phyloP scores from a whole-genome alignment of 2,329 filamentous ascomycete genomes.

The Aspergillus awamori region DNA sequence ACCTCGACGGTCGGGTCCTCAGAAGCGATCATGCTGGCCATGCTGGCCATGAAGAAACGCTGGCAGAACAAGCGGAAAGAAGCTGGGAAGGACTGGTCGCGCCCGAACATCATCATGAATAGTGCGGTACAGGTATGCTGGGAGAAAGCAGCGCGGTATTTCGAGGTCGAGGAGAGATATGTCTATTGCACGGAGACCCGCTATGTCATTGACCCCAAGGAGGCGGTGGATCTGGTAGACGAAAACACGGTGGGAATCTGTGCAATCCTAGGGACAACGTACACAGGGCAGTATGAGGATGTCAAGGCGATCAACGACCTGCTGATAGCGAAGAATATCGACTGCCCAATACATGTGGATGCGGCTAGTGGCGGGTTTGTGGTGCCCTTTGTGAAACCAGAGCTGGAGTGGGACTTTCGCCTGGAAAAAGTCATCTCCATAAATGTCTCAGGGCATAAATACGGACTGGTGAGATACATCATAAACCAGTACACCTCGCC shows the following conservation, averaged over 20 bases:
- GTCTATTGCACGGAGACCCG: conserved; percentile 57
- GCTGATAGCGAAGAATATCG: conserved; percentile 54
- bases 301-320: conserved; percentile 69
- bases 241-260: conserved; percentile 79
- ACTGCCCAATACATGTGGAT: conserved; percentile 59
- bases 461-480: conserved; percentile 49
- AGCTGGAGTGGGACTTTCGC: conserved; percentile 33
- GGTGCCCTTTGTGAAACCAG: conserved; percentile 45
- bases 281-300: conserved; percentile 74
- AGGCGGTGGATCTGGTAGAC: conserved; percentile 68
- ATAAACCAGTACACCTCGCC: background rate
- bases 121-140: conserved; percentile 72
- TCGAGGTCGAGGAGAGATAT: conserved; percentile 64
- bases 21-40: conserved; percentile 71
- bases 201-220: conserved; percentile 66
- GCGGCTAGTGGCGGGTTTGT: conserved; percentile 49
- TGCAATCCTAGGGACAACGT: conserved; percentile 71
- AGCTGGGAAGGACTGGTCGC: conserved; percentile 63
- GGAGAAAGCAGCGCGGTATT: conserved; percentile 74
- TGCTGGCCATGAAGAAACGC: conserved; percentile 72
- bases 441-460: conserved; percentile 58
- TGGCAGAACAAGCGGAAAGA: conserved; percentile 67
- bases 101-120: conserved; percentile 75
- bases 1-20: conserved; percentile 71
- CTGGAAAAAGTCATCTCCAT: conserved; percentile 54